Evolutionary conservation across 1,284 basidiomycete genomes (phyloP).

Genomic region (Cutaneotrichosporon curvatum): DNA sequence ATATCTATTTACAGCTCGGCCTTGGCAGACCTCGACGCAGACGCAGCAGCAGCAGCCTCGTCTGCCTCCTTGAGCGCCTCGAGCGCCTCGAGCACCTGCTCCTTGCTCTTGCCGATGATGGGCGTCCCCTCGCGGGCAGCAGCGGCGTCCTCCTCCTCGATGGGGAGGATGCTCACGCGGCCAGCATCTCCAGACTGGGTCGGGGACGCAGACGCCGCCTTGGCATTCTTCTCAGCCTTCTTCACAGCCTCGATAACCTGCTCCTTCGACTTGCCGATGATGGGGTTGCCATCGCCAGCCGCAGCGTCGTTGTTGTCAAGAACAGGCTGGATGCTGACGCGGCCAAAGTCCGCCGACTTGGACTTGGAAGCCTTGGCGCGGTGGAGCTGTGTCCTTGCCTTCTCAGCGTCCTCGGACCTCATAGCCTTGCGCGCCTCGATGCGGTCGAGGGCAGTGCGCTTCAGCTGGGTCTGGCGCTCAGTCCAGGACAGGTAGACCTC

Average conservation of each 20-base stretch:
- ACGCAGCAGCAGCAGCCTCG: conserved; percentile 55
- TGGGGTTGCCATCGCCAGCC: conserved; percentile 4
- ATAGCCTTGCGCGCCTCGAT: conserved; percentile 31
- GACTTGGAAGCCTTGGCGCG: background rate
- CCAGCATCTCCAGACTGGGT: conserved; percentile 5
- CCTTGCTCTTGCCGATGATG: conserved; percentile 38
- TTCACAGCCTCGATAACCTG: conserved; percentile 49
- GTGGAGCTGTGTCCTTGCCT: conserved; percentile 1
- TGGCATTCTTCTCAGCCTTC: conserved; percentile 70
- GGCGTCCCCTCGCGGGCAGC: conserved; percentile 2
- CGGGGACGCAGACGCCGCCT: background rate
- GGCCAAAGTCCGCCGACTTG: conserved; percentile 6
- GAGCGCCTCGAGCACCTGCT: conserved; percentile 36
- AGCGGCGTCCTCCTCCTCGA: conserved; percentile 8
- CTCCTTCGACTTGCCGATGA: conserved; percentile 39
- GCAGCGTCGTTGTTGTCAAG: conserved; percentile 3
- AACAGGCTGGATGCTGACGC: conserved; percentile 25
- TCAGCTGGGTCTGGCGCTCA: conserved; percentile 22
- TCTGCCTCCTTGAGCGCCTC: conserved; percentile 66
- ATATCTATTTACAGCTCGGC: too few relatives aligned
- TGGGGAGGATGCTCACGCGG: conserved; percentile 24
- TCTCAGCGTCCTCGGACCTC: background rate
- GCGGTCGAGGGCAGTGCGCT: conserved; percentile 27
- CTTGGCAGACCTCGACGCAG: background rate
- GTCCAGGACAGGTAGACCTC: conserved; percentile 34